These are phyloP conservation scores for Arthrobotrys iridis DNA, from an alignment of 2,329 filamentous ascomycete species.

Conservation along the genomic window DNA sequence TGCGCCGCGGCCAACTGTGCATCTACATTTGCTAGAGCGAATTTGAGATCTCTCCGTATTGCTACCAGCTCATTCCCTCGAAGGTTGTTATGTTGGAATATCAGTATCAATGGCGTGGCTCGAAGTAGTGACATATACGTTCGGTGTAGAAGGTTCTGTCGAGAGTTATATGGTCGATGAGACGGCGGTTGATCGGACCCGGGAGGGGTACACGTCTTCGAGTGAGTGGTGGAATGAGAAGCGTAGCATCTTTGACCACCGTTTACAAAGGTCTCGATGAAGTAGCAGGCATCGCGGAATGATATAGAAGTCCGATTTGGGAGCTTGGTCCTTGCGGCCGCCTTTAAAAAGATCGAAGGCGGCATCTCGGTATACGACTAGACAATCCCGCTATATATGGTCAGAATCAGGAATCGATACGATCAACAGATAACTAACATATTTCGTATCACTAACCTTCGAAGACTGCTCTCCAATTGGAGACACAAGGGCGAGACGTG, in stretches of 20 bases:
- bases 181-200: constrained; percentile 76
- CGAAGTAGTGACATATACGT: constrained; percentile 89
- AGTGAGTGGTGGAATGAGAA: constrained; percentile 24
- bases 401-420: not conserved
- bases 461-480: constrained; percentile 14
- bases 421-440: not conserved
- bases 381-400: not conserved
- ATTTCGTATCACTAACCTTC: not conserved
- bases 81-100: constrained; percentile 85
- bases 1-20: constrained; percentile 57
- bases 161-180: constrained; percentile 82
- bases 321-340: constrained; percentile 34
- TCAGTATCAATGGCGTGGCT: constrained; percentile 82
- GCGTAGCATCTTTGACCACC: constrained; percentile 46
- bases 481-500: constrained; percentile 23
- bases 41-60: constrained; percentile 74
- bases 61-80: constrained; percentile 78
- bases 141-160: constrained; percentile 88
- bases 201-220: constrained; percentile 33
- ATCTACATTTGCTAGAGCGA: constrained; percentile 72
- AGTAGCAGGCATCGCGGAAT: constrained; percentile 46
- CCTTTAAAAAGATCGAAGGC: constrained; percentile 37
- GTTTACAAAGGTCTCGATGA: constrained; percentile 49
- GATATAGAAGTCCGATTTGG: constrained; percentile 43
- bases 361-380: constrained; percentile 16